Percentiles rank a stretch among this genome's conserved stretches.
Evolutionary conservation across 2,329 filamentous ascomycete species (phyloP).

Genomic region (Beauveria rudraprayagi): DNA sequence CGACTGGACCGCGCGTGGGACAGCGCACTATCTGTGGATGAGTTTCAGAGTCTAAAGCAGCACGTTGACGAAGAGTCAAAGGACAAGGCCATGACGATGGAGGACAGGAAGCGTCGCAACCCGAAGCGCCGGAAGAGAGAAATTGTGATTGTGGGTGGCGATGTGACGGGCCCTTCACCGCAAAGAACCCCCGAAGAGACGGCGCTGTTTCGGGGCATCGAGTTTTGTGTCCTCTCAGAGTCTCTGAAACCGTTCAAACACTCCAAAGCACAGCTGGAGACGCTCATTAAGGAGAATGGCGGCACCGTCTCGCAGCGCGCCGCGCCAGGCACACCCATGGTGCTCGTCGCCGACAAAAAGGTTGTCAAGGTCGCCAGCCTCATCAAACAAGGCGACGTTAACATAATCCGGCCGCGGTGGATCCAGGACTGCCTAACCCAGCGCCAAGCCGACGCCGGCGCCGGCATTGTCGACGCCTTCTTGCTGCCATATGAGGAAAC

Average conservation of each 20-base stretch:
- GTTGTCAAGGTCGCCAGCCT: constrained; percentile 77
- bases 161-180: constrained; percentile 26
- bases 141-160: constrained; percentile 63
- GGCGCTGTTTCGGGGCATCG: constrained; percentile 64
- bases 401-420: constrained; percentile 76
- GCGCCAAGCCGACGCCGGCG: constrained; percentile 18
- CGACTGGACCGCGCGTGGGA: constrained; percentile 81
- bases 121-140: constrained; percentile 61
- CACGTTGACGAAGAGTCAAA: constrained; percentile 62
- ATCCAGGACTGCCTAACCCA: constrained; percentile 69
- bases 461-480: constrained; percentile 37
- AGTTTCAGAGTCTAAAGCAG: constrained; percentile 65
- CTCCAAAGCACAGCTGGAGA: constrained; percentile 70
- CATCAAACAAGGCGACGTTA: constrained; percentile 60
- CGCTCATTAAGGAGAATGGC: constrained; percentile 74
- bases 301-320: constrained; percentile 72
- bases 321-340: constrained; percentile 50
- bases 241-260: constrained; percentile 61
- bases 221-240: constrained; percentile 79
- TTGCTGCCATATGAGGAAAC: constrained; percentile 53
- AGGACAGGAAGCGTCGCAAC: constrained; percentile 49
- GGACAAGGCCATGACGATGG: constrained; percentile 71
- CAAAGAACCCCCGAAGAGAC: constrained; percentile 49
- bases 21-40: constrained; percentile 66
- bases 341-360: constrained; percentile 73